Evolutionary conservation across 179 eudicot species (phyloP).

Genomic region (Silene vulgaris): DNA sequence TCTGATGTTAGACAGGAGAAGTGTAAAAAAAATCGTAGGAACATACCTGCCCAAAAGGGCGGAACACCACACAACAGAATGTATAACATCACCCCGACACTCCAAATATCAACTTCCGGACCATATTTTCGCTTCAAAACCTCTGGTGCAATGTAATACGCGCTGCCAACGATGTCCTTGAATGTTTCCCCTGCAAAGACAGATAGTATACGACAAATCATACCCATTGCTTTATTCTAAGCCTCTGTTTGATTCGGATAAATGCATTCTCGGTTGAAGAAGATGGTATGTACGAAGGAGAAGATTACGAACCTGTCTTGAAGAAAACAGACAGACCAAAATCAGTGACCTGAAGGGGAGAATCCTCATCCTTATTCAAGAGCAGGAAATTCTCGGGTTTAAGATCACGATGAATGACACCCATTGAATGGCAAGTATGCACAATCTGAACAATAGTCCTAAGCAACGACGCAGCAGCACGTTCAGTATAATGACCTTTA

Average conservation of each 20-base stretch:
- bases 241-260: not conserved
- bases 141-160: slow-evolving; percentile 63
- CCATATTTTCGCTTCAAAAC: slow-evolving; percentile 57
- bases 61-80: slow-evolving; percentile 61
- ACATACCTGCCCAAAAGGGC: slow-evolving; percentile 63
- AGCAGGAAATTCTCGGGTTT: slow-evolving; percentile 72
- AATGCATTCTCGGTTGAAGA: not conserved
- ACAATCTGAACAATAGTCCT: slow-evolving; percentile 69
- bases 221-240: not conserved
- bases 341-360: slow-evolving; percentile 74
- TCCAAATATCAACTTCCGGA: slow-evolving; percentile 64
- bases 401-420: slow-evolving; percentile 71
- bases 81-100: slow-evolving; percentile 54
- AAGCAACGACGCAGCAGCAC: slow-evolving; percentile 63
- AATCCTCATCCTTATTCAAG: slow-evolving; percentile 56
- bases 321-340: slow-evolving; percentile 68
- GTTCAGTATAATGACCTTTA: slow-evolving; percentile 64
- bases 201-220: not conserved
- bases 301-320: slow-evolving; percentile 43
- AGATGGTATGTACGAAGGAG: not conserved
- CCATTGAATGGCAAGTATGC: slow-evolving; percentile 73
- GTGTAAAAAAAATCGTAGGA: not conserved
- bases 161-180: slow-evolving; percentile 59
- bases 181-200: slow-evolving; percentile 39
- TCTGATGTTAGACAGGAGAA: not conserved